Base-by-base conservation (phyloP, 2,329 filamentous ascomycete genomes). In the Claviceps humidiphila region DNA sequence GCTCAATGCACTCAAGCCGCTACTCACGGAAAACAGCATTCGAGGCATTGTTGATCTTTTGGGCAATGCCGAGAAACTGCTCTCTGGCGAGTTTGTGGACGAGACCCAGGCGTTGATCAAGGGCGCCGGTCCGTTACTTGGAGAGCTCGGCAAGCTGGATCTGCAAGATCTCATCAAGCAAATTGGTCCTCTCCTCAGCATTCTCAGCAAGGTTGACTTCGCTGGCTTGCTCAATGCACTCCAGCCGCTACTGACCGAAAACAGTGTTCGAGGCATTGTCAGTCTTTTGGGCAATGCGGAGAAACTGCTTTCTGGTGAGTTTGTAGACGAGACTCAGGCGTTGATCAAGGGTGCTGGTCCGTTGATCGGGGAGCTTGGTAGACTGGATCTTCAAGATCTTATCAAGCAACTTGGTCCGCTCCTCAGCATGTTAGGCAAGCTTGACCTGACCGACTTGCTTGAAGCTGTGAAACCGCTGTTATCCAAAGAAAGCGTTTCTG, bases 231-330 rank as follows among this genome's bases (percentile, higher is more conserved):
- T 68, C 8, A 54, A 57, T 24, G 51, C 64, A 1, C 40, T 66
- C 2, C 46, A 54, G 1, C 64, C 64, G 0, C 51, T 66, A 1
- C 58, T 66, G 14, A 64, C 62, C 1, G 46, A 58, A 5, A 53
- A 63, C 9, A 59, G 58, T 2, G 58, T 67, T 50, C 55, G 59
- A 38, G 64, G 64, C 5, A 61, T 69, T 30, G 58, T 69, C n/a
- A 56, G 64, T 16, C 53, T 70, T 1, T 50, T 64, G 0, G 57
- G 56, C 7, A 66, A 65, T 20, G 64, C 63, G 0, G 63, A 63
- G 47, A 53, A 58, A 1, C 55, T 66, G 0, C 50, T 64, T 26
- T 61, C 62, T 0, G 41, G 53, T 0, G 61, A 63, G 7, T 64
- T 64, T 16, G 62, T 64, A 42, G 58, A 60, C 2, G 53, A 64